Evolutionary conservation across 805 yeast species (phyloP), one percentile per base, ranked within the genome.

Genomic region (Ogataea thermomethanolica): DNA sequence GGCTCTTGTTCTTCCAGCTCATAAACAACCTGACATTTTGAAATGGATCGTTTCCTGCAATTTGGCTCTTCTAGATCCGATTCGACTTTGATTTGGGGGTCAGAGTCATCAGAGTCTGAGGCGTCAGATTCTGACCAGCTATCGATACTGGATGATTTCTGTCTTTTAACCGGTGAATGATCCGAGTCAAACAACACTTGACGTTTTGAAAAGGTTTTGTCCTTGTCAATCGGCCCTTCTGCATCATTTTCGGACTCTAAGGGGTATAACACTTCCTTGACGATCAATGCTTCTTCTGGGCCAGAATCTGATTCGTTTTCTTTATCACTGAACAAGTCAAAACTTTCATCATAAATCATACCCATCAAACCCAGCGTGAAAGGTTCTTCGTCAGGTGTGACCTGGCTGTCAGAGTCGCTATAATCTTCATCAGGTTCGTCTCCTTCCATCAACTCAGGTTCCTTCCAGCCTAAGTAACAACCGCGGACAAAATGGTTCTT

Each of bases 251-350:
- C 29, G 14, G 15, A 12, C 7, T 26, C n/a, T 33, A 24, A 12
- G 20, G 35, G 9, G 29, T 20, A 17, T 17, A 17, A 17, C 5
- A 35, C 29, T 8, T 42, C 44, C 22, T 25, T 39, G 21, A 39
- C 23, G 26, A 42, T 35, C 10, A 24, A 33, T 21, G 37, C 46
- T 25, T 43, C 49, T 25, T 48, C 49, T 2, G 49, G 49, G 2
- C 41, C 52, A 23, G 49, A 45, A 23, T 44, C 48, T 6, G 42
- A 38, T 9, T 28, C 28, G 4, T 24, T n/a, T 15, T 25, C 36
- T n/a, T 33, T 25, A 11, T 12, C 12, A 22, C 36, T 25, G 23
- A 13, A 25, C 14, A 25, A 5, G 5, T 14, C 28, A 13, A 11
- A 33, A 22, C 22, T 24, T 13, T 25, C 33, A 12, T 38, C 42